These are phyloP conservation scores for Jacaranda copaia DNA, from an alignment of 257 asterid species.

Conservation along the genomic window DNA sequence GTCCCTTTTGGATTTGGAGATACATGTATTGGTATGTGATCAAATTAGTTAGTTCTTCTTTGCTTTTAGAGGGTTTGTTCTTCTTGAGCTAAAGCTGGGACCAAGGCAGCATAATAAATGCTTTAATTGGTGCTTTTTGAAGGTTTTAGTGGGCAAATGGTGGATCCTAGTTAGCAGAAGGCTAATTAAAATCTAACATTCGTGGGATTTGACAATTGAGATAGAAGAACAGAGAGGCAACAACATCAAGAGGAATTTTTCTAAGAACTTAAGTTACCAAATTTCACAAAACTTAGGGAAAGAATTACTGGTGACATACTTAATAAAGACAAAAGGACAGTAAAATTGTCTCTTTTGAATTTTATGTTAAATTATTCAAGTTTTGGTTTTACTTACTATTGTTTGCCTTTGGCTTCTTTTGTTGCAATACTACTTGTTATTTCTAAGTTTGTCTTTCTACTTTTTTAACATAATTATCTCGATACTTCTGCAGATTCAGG, in stretches of 20 bases:
- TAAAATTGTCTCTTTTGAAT: too few relatives aligned
- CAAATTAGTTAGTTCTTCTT: not conserved
- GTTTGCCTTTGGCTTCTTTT: conserved; percentile 18
- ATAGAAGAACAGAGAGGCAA: not conserved
- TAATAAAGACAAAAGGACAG: not conserved
- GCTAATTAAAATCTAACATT: not conserved
- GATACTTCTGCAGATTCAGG: conserved; percentile 59
- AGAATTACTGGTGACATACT: not conserved
- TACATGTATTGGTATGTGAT: not conserved
- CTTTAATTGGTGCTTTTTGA: not conserved
- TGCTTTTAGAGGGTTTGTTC: not conserved
- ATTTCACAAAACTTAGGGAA: not conserved
- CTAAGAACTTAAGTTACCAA: not conserved
- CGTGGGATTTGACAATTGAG: not conserved
- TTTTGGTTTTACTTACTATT: not conserved
- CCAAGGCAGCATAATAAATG: not conserved
- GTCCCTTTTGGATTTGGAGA: not conserved
- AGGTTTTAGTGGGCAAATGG: not conserved
- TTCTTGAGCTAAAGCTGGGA: not conserved
- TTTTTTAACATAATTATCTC: conserved; percentile 16
- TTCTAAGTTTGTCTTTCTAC: not conserved
- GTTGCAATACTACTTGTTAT: not conserved
- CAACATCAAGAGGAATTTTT: not conserved
- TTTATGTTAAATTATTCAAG: too few relatives aligned
- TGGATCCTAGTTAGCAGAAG: not conserved